Evolutionary conservation across 345 rosid genomes (phyloP), one percentile per base, ranked within the genome.

Genomic region (Capsella bursapastoris): DNA sequence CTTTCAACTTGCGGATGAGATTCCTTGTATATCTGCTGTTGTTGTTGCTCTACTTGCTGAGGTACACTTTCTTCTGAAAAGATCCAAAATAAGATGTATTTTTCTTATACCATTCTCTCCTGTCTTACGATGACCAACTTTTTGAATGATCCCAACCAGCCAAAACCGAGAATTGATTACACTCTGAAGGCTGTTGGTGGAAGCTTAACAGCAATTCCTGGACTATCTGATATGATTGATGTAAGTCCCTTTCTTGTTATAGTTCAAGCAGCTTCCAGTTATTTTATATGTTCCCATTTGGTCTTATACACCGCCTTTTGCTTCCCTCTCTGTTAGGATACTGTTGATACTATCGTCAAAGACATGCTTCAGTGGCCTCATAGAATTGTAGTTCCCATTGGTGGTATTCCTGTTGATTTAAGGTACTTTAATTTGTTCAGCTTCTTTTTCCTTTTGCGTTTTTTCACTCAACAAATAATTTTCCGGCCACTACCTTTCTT

Each of bases 311-410:
- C 48, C 27, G 51, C 32, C 53, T 18, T 78, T 34, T 66, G 66
- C 45, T 68, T 78, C 13, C 68, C 44, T 61, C 25, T 72, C 60
- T 79, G 43, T 62, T 79, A 95, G 99, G 99, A 96, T 77, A 90
- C 93, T 1, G 97, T 96, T 75, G 41, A 92, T 66, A 60, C 98
- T 28, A 96, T 96, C 61, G 90, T 96, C 53, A 78, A 82, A 65
- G 96, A 96, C 72, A 96, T 80, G 96, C 98, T 96, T 74, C 97
- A 96, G 80, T 96, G 98, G 99, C 99, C 99, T 37, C 97, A 90
- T 80, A 89, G 98, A 84, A 92, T 96, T 74, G 97, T 92, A 81
- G 98, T 96, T 67, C 99, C 99, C 53, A 78, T 96, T 68, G 99
- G 99, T 74, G 99, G 97, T 73, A 78, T 85, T 53, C 88, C 90